These are phyloP conservation scores for Aspergillus sojae DNA, from an alignment of 2,329 filamentous ascomycete genomes.

Conservation along the genomic window DNA sequence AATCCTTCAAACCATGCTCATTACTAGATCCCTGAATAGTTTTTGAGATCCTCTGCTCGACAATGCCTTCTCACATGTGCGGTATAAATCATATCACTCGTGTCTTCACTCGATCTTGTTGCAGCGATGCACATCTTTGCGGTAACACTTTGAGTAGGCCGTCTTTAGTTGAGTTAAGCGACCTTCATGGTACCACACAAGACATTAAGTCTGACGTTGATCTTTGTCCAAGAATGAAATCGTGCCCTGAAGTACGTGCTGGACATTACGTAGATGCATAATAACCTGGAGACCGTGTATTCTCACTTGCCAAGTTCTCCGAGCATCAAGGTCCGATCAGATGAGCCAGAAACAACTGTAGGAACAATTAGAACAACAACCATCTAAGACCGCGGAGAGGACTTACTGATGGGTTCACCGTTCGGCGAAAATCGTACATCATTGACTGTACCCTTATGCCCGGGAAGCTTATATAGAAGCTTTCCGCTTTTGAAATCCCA, in stretches of 20 bases:
- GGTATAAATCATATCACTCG: not conserved
- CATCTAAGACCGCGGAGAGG: not conserved
- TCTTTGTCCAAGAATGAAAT: not conserved
- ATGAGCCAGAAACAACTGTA: slow-evolving; percentile 82
- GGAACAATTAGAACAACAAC: slow-evolving; percentile 11
- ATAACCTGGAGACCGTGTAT: not conserved
- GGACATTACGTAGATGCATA: not conserved
- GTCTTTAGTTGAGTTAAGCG: not conserved
- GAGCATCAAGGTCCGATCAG: slow-evolving; percentile 81
- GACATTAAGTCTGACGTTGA: not conserved
- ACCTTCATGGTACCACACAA: not conserved
- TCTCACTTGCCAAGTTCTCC: slow-evolving; percentile 73
- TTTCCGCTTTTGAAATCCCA: slow-evolving; percentile 91
- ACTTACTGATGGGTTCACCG: slow-evolving; percentile 85
- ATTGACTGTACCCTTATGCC: slow-evolving; percentile 93
- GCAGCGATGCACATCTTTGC: not conserved
- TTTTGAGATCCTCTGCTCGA: not conserved
- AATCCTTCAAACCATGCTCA: not conserved
- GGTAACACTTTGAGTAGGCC: not conserved
- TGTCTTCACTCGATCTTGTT: not conserved
- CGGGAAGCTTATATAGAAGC: slow-evolving; percentile 89
- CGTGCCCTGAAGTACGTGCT: not conserved
- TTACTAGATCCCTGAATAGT: not conserved
- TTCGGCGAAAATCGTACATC: slow-evolving; percentile 87
- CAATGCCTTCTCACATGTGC: not conserved